Evolutionary conservation across 164 flowering plant species (phyloP).

Genomic region (Tetrastigma voinierianum): DNA sequence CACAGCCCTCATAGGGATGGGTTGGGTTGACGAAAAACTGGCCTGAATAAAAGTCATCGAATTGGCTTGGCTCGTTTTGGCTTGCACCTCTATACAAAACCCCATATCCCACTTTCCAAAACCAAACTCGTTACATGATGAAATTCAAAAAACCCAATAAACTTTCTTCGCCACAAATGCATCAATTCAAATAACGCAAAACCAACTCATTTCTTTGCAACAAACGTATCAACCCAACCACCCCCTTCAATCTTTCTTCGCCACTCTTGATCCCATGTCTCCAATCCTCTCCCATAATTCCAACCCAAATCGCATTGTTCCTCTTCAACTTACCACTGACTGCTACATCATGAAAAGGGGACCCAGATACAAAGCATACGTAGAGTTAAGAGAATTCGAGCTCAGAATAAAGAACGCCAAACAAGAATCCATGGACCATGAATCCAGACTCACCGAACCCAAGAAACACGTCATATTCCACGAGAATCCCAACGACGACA

Average conservation of each 20-base stretch:
- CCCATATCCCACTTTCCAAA: too few relatives aligned
- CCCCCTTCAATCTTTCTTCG: conserved; percentile 24
- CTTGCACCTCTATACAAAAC: too few relatives aligned
- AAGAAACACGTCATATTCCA: conserved; percentile 58
- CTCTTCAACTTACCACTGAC: conserved; percentile 25
- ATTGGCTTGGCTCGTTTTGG: too few relatives aligned
- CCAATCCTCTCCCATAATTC: conserved; percentile 40
- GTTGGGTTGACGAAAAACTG: too few relatives aligned
- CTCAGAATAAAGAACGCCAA: conserved; percentile 30
- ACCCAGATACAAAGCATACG: conserved; percentile 58
- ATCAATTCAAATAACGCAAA: too few relatives aligned
- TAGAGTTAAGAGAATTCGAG: conserved; percentile 54
- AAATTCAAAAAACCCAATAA: too few relatives aligned
- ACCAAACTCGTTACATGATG: too few relatives aligned
- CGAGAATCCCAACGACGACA: neutral
- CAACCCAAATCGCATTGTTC: conserved; percentile 6
- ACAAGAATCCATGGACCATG: too few relatives aligned
- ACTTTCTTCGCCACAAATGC: too few relatives aligned
- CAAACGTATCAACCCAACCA: conserved; percentile 21
- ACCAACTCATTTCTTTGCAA: too few relatives aligned
- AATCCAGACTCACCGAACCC: conserved; percentile 30
- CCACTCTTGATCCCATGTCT: conserved; percentile 41
- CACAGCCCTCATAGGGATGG: too few relatives aligned
- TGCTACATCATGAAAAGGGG: conserved; percentile 40
- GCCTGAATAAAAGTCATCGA: too few relatives aligned